Evolutionary conservation across 1,284 basidiomycete genomes (phyloP).

Genomic region (Leccinum solheimii): DNA sequence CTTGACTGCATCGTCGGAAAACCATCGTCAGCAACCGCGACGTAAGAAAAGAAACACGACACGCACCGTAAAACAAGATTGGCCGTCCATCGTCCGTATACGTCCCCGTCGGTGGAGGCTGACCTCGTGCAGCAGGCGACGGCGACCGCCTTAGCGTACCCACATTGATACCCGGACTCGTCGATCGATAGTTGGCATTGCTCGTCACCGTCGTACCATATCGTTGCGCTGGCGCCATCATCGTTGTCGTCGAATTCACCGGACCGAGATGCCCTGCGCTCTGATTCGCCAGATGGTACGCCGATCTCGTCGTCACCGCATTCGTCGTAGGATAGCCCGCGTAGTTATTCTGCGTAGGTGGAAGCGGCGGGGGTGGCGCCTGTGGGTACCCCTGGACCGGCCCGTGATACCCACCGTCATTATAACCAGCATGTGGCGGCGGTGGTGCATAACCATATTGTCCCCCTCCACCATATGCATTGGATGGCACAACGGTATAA

Average conservation of each 20-base stretch:
- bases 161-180: constrained; percentile 19
- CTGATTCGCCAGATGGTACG: constrained; percentile 14
- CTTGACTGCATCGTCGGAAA: constrained; percentile 57
- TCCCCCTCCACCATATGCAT: constrained; percentile 10
- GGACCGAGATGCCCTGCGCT: constrained; percentile 5
- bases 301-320: not conserved
- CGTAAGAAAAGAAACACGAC: not conserved
- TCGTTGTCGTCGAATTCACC: not conserved
- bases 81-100: constrained; percentile 77
- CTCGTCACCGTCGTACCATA: constrained; percentile 7
- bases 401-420: constrained; percentile 16
- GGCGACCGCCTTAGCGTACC: constrained; percentile 30
- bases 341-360: constrained; percentile 12
- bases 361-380: constrained; percentile 9
- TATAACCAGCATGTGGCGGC: constrained; percentile 16
- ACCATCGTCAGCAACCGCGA: not conserved
- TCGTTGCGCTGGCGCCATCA: constrained; percentile 2
- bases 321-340: constrained; percentile 13
- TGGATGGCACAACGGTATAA: constrained; percentile 18
- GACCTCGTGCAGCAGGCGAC: constrained; percentile 36
- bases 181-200: constrained; percentile 16
- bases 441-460: constrained; percentile 20
- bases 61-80: constrained; percentile 80
- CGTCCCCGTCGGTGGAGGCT: constrained; percentile 57
- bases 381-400: constrained; percentile 10